Percentiles rank a stretch among this genome's conserved stretches.
Evolutionary conservation across 2,329 filamentous ascomycete genomes (phyloP).

Genomic region (Fusarium napiforme): DNA sequence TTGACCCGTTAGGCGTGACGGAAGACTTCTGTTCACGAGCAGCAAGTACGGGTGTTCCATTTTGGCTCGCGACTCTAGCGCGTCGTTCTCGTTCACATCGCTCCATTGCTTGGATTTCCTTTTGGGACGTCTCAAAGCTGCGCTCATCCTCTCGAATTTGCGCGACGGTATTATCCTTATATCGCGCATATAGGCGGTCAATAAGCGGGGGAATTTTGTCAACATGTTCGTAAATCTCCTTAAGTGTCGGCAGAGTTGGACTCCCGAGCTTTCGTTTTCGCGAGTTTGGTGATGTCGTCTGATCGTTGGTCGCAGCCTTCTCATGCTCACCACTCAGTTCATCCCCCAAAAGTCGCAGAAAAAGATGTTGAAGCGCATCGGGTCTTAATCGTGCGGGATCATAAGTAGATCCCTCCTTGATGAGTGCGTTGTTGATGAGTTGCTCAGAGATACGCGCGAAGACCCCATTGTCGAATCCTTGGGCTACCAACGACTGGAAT

Average conservation of each 20-base stretch:
- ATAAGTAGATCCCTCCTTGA: slow-evolving; percentile 77
- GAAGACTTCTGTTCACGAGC: slow-evolving; percentile 49
- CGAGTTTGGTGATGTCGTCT: slow-evolving; percentile 64
- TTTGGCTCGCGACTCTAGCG: slow-evolving; percentile 51
- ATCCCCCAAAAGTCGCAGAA: slow-evolving; percentile 79
- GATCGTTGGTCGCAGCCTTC: slow-evolving; percentile 53
- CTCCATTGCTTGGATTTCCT: slow-evolving; percentile 76
- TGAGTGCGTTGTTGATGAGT: slow-evolving; percentile 77
- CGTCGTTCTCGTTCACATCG: slow-evolving; percentile 54
- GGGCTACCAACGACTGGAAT: slow-evolving; percentile 79
- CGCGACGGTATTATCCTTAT: slow-evolving; percentile 74
- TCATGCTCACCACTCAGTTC: slow-evolving; percentile 69
- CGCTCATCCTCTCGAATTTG: slow-evolving; percentile 81
- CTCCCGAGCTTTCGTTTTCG: slow-evolving; percentile 81
- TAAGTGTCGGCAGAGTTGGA: slow-evolving; percentile 70
- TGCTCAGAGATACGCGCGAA: slow-evolving; percentile 79
- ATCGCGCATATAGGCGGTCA: slow-evolving; percentile 78
- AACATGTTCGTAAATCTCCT: slow-evolving; percentile 73
- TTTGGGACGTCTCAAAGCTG: slow-evolving; percentile 69
- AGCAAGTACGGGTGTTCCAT: slow-evolving; percentile 47
- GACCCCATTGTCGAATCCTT: slow-evolving; percentile 72
- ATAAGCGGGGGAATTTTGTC: slow-evolving; percentile 78
- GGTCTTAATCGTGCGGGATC: slow-evolving; percentile 79
- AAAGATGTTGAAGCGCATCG: slow-evolving; percentile 82
- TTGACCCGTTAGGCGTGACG: slow-evolving; percentile 39